phyloP scores from a whole-genome alignment of 805 yeast genomes.

The Yamadazyma scolyti region DNA sequence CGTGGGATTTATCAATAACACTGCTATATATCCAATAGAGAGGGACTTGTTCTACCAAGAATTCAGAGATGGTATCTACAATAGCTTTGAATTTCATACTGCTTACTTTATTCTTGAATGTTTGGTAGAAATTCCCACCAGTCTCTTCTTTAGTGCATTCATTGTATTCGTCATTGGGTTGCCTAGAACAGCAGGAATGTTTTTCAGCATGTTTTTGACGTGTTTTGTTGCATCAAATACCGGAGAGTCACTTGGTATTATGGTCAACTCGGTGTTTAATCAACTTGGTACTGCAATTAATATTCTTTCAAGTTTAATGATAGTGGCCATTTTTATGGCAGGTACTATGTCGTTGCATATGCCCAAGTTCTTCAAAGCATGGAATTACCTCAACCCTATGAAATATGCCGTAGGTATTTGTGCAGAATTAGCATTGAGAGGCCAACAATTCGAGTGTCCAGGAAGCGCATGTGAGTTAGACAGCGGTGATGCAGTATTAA shows the following conservation, averaged over 20 bases:
- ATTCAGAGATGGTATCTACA: constrained; percentile 67
- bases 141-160: constrained; percentile 56
- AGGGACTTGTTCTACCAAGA: constrained; percentile 77
- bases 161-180: constrained; percentile 70
- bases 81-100: constrained; percentile 57
- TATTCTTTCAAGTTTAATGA: constrained; percentile 59
- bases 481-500: constrained; percentile 31
- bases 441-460: constrained; percentile 49
- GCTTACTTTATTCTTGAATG: constrained; percentile 59
- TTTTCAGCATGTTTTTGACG: constrained; percentile 58
- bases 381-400: constrained; percentile 75
- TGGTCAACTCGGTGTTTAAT: constrained; percentile 67
- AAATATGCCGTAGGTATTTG: constrained; percentile 64
- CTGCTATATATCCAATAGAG: constrained; percentile 72
- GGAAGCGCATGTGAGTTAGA: constrained; percentile 15
- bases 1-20: constrained; percentile 75
- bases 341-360: constrained; percentile 80
- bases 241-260: constrained; percentile 83
- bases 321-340: constrained; percentile 77
- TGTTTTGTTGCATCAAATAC: constrained; percentile 56
- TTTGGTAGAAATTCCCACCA: constrained; percentile 63
- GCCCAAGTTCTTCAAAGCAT: constrained; percentile 62
- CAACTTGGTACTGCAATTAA: constrained; percentile 82
- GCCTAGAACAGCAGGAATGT: constrained; percentile 64
- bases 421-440: constrained; percentile 55